A percentile compares a stretch with the other conserved stretches of the same genome.
These are phyloP conservation scores for Salix koriyanagi DNA, from an alignment of 345 rosid genomes.

Conservation along the genomic window DNA sequence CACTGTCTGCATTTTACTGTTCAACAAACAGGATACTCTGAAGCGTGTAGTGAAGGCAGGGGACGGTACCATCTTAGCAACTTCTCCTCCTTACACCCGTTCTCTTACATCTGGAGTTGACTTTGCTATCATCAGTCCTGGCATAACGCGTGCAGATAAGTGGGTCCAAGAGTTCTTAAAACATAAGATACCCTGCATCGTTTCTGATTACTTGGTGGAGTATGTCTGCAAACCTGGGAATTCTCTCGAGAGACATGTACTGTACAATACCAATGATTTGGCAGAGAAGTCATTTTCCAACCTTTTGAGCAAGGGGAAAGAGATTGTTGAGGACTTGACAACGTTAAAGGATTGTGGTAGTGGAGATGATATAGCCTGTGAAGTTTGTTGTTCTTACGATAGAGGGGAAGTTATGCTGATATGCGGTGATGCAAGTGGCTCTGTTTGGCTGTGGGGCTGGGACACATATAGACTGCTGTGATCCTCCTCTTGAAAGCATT, in stretches of 20 bases:
- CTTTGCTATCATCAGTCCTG: slow-evolving; percentile 77
- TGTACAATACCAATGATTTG: slow-evolving; percentile 67
- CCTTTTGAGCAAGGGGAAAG: slow-evolving; percentile 41
- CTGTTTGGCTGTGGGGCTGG: slow-evolving; percentile 56
- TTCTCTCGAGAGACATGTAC: slow-evolving; percentile 74
- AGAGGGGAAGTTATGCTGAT: slow-evolving; percentile 69
- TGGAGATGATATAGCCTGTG: slow-evolving; percentile 33
- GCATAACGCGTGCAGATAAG: slow-evolving; percentile 57
- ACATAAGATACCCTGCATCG: slow-evolving; percentile 79
- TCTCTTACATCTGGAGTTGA: slow-evolving; percentile 65
- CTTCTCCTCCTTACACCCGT: slow-evolving; percentile 91
- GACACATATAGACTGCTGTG: slow-evolving; percentile 58
- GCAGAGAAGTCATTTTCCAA: slow-evolving; percentile 64
- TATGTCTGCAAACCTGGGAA: slow-evolving; percentile 90
- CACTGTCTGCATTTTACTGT: not conserved
- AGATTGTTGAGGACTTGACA: slow-evolving; percentile 20
- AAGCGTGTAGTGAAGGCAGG: slow-evolving; percentile 95
- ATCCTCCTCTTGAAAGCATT: slow-evolving; percentile 53
- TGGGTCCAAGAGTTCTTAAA: slow-evolving; percentile 87
- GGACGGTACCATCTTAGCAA: slow-evolving; percentile 82
- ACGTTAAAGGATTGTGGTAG: slow-evolving; percentile 1
- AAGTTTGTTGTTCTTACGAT: slow-evolving; percentile 43
- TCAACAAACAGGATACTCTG: slow-evolving; percentile 69
- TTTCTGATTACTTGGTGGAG: slow-evolving; percentile 86
- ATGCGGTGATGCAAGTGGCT: slow-evolving; percentile 54